Base-by-base conservation (phyloP, 352 stramenopile species). In the Pythium chondricola region DNA sequence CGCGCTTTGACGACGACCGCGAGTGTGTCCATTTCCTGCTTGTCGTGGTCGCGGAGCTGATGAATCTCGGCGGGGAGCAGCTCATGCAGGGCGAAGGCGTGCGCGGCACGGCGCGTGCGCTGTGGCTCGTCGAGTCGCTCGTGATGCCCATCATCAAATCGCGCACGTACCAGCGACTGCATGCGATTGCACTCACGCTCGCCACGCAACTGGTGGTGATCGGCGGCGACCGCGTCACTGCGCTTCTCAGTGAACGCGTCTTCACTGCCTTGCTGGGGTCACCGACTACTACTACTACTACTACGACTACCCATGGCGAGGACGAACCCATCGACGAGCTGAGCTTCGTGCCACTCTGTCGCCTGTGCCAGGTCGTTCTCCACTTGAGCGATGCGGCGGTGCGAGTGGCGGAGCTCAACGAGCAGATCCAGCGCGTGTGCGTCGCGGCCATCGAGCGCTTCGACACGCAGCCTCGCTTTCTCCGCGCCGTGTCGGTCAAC, bases 311-410 rank as follows among this genome's bases (percentile, higher is more conserved):
- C 21, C n/a, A 33, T 43, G 29, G 22, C 5, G 57, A 35, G 11
- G 21, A 2, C 17, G 50, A 58, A 20, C 32, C 43, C 32, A 22
- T 26, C 0, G 43, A 52, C 4, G 41, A 52, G 16, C 29, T 43
- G 6, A 74, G 70, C 48, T 84, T 69, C 36, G 57, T 61, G 7
- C 68, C 77, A 30, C 45, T 88, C 6, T 84, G 77, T 29, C 50
- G 55, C 8, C 55, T 83, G 25, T 50, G 84, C 38, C 58, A 81
- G 47, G 25, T 83, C 24, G 55, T 50, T 5, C 25, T 63, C 4
- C 32, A 52, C 9, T 48, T 47, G 32, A 56, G 33, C 4, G 46
- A 55, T 10, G 54, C 46, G 27, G n/a, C 54, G 42, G 29, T 58
- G 54, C 62, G 20, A 36, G 58, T 33, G 17, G 17, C 14, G 41